Evolutionary conservation across 805 yeast species (phyloP).

Genomic region (Teunomyces gatunensis): DNA sequence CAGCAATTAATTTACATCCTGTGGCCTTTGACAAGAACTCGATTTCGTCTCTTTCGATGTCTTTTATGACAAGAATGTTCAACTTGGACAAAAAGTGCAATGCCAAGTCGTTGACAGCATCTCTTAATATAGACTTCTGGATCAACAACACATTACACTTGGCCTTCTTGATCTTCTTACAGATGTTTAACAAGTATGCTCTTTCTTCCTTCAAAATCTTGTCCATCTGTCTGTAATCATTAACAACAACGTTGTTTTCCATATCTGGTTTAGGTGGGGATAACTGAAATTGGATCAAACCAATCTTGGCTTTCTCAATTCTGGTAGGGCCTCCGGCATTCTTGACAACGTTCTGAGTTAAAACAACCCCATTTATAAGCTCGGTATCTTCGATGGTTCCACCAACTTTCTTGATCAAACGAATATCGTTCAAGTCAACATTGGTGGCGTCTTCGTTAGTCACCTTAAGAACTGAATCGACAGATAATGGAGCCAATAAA

Average conservation of each 20-base stretch:
- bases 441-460: constrained; percentile 55
- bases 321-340: constrained; percentile 94
- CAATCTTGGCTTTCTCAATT: constrained; percentile 90
- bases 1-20: constrained; percentile 96
- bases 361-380: constrained; percentile 87
- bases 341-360: constrained; percentile 87
- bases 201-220: constrained; percentile 97
- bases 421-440: constrained; percentile 85
- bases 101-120: constrained; percentile 92
- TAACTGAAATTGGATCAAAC: constrained; percentile 86
- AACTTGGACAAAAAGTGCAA: constrained; percentile 91
- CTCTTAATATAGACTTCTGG: constrained; percentile 91
- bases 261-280: constrained; percentile 97
- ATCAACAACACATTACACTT: constrained; percentile 90
- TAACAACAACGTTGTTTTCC: constrained; percentile 96
- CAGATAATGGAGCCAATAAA: constrained; percentile 87
- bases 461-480: constrained; percentile 85
- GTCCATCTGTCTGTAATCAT: constrained; percentile 99
- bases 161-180: constrained; percentile 94
- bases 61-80: constrained; percentile 91
- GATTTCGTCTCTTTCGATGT: constrained; percentile 93
- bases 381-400: constrained; percentile 98
- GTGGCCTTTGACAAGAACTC: constrained; percentile 83
- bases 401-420: constrained; percentile 90
- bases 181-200: constrained; percentile 88